Evolutionary conservation across 331 rosid genomes (phyloP), one percentile per base, ranked within the genome.

Genomic region (Arachis monticola): DNA sequence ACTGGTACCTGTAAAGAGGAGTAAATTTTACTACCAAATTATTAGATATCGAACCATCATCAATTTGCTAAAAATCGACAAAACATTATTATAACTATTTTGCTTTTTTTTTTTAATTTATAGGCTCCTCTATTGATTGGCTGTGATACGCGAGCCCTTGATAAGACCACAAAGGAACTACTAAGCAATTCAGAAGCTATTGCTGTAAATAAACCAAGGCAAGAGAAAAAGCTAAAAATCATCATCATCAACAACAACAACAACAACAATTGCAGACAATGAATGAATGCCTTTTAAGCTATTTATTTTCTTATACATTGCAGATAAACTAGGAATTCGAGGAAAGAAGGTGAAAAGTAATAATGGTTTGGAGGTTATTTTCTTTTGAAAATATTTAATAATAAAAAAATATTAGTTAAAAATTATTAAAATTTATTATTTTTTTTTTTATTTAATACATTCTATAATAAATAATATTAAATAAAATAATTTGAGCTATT

Each of bases 71-170:
- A 22, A 22, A 22, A 22, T 22, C 27, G 27, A 22, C 27, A 22
- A 22, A 22, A 22, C 1, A 22, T 22, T 42, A 8, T 30, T 5
- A 5, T 46, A 50, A 22, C 27, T 59, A 38, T 5, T 32, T 22
- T 35, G 4, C 2, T 2, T 35, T 35, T 35, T 35, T 35, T 35
- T 45, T 55, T 45, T 57, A 41, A 56, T 57, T 51, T 61, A 56
- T 30, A 91, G 95, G 96, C 97, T 77, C 27, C 97, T 30, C 75
- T 92, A 57, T 73, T 92, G 72, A 84, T 92, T 67, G 97, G 89
- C 63, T 92, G 93, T 73, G 96, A 92, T 63, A 35, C 89, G 83
- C 80, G 86, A 72, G 47, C 88, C 64, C 10, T 87, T 44, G 87
- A 87, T 57, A 6, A 42, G 60, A 77, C 74, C n/a, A 87, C 89